phyloP scores from a whole-genome alignment of 805 yeast species.

The Candida golubevii region DNA sequence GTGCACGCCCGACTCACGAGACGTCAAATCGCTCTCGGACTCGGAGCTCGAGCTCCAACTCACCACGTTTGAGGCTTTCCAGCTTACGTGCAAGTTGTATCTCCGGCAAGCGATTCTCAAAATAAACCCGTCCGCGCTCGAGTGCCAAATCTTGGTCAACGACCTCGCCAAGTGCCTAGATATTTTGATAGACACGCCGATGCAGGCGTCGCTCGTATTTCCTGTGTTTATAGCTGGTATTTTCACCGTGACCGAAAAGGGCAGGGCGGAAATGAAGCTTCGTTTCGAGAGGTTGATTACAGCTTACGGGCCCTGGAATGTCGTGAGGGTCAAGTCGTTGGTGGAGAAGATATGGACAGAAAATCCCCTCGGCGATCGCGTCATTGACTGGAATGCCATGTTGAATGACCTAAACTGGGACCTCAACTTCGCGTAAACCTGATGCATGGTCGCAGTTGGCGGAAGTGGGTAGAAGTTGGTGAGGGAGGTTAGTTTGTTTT shows the following conservation, averaged over 20 bases:
- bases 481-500: too few relatives aligned
- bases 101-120: slow-evolving; percentile 60
- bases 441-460: too few relatives aligned
- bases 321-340: slow-evolving; percentile 39
- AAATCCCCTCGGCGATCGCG: slow-evolving; percentile 50
- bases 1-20: slow-evolving; percentile 50
- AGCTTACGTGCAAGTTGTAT: slow-evolving; percentile 63
- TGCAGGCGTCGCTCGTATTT: slow-evolving; percentile 69
- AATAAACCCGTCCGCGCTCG: slow-evolving; percentile 57
- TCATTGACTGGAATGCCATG: slow-evolving; percentile 70
- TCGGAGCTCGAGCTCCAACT: slow-evolving; percentile 62
- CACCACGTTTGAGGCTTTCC: slow-evolving; percentile 67
- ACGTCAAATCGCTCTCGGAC: slow-evolving; percentile 36
- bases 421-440: slow-evolving; percentile 59
- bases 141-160: slow-evolving; percentile 54
- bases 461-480: too few relatives aligned
- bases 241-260: slow-evolving; percentile 51
- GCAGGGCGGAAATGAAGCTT: slow-evolving; percentile 46
- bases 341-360: slow-evolving; percentile 47
- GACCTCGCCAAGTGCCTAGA: slow-evolving; percentile 57
- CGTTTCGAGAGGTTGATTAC: slow-evolving; percentile 54
- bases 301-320: slow-evolving; percentile 68
- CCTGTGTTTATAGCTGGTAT: slow-evolving; percentile 78
- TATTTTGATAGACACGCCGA: slow-evolving; percentile 57
- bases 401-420: slow-evolving; percentile 72